Base-by-base conservation (phyloP, 345 rosid species). In the Salix suchowensis region DNA sequence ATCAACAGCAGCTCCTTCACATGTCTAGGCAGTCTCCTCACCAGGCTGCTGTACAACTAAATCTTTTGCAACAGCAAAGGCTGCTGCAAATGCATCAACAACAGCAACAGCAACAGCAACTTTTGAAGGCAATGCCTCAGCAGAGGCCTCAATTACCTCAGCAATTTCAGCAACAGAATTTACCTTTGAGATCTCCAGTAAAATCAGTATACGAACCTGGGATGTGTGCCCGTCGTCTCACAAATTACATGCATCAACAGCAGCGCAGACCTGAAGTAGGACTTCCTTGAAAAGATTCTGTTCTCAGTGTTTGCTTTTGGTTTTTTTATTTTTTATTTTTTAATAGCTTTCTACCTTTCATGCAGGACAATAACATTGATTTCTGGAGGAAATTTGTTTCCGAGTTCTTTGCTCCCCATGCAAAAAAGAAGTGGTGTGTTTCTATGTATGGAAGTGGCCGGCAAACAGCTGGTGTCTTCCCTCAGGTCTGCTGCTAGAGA, bases 381-480 rank as follows among this genome's bases (percentile, higher is more conserved):
- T 96, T 93, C 79, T 96, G 99, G 99, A 96, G 99, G 80, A 96
- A 89, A 83, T 96, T 91, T 85, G 99, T 96, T 54, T 81, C 92
- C 0, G 98, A 96, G 79, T 96, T 84, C 85, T 96, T 88, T 87
- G 97, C 98, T 82, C 97, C 97, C 30, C 85, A 90, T 80, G 98
- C 98, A 46, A 96, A 89, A 82, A 96, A 96, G 86, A 93, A 91
- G 84, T 93, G 97, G 99, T 96, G 99, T 73, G 99, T 96, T 80
- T 96, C 97, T n/a, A 87, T 96, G 97, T 96, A 96, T 73, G 98
- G 99, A 86, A 92, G 89, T 90, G 97, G 97, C 77, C 88, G 97
- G 69, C 99, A 92, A 86, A 85, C 99, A 76, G 88, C 91, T 81
- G 98, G 98, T 42, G 98, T 92, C 85, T 91, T 91, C 71, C 96